Conservation (phyloP, 345 rosid genomes). For the Hibiscus tridactylites region DNA sequence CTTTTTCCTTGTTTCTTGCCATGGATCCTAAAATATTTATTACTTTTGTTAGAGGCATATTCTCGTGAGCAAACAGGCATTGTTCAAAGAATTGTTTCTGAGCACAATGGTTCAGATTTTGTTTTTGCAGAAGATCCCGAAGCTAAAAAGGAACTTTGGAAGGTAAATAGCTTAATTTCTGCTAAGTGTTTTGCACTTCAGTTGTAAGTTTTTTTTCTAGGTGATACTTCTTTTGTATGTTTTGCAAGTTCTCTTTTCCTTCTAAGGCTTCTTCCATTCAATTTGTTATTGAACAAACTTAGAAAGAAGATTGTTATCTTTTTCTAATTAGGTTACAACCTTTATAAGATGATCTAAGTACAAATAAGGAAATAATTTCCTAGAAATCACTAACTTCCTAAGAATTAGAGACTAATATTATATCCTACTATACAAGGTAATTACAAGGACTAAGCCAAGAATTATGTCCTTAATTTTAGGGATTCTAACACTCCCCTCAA, state of each 20-base stretch:
- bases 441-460: too few relatives aligned
- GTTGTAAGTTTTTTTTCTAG: not conserved
- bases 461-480: too few relatives aligned
- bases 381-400: too few relatives aligned
- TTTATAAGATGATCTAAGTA: too few relatives aligned
- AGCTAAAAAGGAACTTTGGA: slow-evolving; percentile 89
- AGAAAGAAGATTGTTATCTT: too few relatives aligned
- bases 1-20: not conserved
- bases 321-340: too few relatives aligned
- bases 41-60: slow-evolving; percentile 53
- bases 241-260: not conserved
- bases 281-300: too few relatives aligned
- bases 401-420: too few relatives aligned
- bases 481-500: too few relatives aligned
- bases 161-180: slow-evolving; percentile 36
- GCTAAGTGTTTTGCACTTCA: not conserved
- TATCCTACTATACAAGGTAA: too few relatives aligned
- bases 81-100: slow-evolving; percentile 74
- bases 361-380: too few relatives aligned
- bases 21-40: slow-evolving; percentile 9
- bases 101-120: slow-evolving; percentile 82
- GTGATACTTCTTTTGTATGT: not conserved
- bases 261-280: not conserved
- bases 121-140: slow-evolving; percentile 75
- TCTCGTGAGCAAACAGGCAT: slow-evolving; percentile 71